Evolutionary conservation across 257 asterid genomes (phyloP).

Genomic region (Solanum medicagineum): DNA sequence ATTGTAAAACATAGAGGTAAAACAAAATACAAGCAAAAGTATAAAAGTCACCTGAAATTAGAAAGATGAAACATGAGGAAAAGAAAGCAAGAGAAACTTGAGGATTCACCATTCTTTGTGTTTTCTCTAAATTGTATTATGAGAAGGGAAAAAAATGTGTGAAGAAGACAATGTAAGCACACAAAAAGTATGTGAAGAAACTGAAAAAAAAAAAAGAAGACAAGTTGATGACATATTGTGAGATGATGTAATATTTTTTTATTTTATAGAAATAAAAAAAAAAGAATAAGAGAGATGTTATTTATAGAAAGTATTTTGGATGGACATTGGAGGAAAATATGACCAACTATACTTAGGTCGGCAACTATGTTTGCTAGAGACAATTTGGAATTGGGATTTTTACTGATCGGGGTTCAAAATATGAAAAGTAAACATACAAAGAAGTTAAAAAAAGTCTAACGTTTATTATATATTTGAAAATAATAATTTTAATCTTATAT

Average conservation of each 20-base stretch:
- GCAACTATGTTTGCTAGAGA: not conserved
- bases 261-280: too few relatives aligned
- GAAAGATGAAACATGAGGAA: not conserved
- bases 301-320: not conserved
- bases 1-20: not conserved
- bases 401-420: too few relatives aligned
- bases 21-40: not conserved
- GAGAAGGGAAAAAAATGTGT: too few relatives aligned
- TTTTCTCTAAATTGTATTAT: not conserved
- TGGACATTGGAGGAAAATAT: not conserved
- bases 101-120: not conserved
- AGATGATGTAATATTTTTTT: not conserved
- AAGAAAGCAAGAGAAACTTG: not conserved
- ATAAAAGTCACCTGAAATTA: conserved; percentile 10
- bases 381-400: too few relatives aligned
- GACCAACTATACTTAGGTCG: not conserved
- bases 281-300: too few relatives aligned
- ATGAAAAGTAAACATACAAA: too few relatives aligned
- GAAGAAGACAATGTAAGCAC: not conserved
- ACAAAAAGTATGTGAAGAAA: not conserved
- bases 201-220: not conserved
- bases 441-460: too few relatives aligned
- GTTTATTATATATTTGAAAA: too few relatives aligned
- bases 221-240: not conserved
- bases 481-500: too few relatives aligned